Conservation (phyloP, 73 alveolate genomes). For the Paramecium biaurelia region DNA sequence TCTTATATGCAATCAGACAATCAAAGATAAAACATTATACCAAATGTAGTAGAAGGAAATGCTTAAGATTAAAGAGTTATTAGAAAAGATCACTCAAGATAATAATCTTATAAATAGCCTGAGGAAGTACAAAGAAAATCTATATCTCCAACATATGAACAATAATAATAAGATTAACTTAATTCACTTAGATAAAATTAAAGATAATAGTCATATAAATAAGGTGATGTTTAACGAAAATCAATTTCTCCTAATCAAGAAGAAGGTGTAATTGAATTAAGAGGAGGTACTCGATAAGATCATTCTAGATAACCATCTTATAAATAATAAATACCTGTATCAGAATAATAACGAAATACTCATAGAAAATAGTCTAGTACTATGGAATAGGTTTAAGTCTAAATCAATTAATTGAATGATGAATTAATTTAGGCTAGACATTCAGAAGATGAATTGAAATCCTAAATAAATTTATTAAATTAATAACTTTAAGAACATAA, state of each 20-base stretch:
- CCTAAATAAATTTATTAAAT: not conserved
- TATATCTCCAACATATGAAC: not conserved
- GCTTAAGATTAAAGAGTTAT: not conserved
- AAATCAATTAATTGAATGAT: not conserved
- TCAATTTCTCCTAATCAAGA: not conserved
- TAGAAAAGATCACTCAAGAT: not conserved
- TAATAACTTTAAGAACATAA: not conserved
- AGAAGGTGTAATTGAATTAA: not conserved
- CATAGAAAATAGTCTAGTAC: not conserved
- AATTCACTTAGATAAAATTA: not conserved
- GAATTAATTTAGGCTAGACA: not conserved
- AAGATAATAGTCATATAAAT: not conserved
- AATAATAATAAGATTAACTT: not conserved
- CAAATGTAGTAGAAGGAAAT: not conserved
- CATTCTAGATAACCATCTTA: not conserved
- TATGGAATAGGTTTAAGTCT: not conserved
- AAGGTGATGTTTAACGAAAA: not conserved
- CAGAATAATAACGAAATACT: conserved; percentile 6
- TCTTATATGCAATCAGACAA: not conserved
- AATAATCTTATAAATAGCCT: not conserved
- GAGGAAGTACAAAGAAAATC: not conserved
- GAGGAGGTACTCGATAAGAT: not conserved
- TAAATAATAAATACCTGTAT: not conserved
- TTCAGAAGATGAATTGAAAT: not conserved
- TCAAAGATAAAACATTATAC: not conserved